Conservation (phyloP, 768 basidiomycete species). For the Pluteus cervinus region DNA sequence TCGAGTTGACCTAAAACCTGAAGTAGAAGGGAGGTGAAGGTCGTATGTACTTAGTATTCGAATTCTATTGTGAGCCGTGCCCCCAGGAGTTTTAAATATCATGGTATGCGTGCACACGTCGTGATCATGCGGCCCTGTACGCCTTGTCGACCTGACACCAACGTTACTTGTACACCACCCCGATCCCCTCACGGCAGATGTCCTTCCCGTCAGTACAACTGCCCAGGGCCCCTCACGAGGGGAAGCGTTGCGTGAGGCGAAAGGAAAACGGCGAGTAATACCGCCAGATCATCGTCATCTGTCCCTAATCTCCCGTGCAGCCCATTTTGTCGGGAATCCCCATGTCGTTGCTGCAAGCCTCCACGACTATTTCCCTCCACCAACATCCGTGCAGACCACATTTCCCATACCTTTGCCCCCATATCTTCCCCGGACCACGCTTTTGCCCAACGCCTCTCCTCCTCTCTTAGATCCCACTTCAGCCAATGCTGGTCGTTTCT, state of each 20-base stretch:
- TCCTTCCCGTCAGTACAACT: conserved; percentile 31
- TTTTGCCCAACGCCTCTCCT: conserved; percentile 39
- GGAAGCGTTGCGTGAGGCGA: conserved; percentile 71
- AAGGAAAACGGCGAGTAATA: conserved; percentile 64
- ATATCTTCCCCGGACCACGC: conserved; percentile 57
- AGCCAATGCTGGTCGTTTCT: conserved; percentile 71
- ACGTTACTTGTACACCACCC: background rate
- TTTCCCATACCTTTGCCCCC: conserved; percentile 74
- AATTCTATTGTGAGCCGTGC: too few relatives aligned
- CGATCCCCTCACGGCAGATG: too few relatives aligned
- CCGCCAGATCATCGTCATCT: background rate
- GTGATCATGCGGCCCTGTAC: too few relatives aligned
- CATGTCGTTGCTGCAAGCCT: conserved; percentile 61
- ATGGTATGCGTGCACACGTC: too few relatives aligned
- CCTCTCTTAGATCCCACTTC: conserved; percentile 41
- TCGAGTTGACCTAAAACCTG: too few relatives aligned
- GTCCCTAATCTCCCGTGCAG: conserved; percentile 28
- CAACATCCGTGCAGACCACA: conserved; percentile 43
- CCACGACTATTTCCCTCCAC: conserved; percentile 44
- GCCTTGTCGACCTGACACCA: too few relatives aligned
- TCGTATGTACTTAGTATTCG: too few relatives aligned
- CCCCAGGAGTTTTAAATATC: too few relatives aligned
- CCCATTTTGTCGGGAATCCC: conserved; percentile 65
- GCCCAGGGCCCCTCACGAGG: conserved; percentile 58
- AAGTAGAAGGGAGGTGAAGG: too few relatives aligned